Evolutionary conservation across 2,329 filamentous ascomycete genomes (phyloP), one percentile per base, ranked within the genome.

Genomic region (Daldinia sp.): DNA sequence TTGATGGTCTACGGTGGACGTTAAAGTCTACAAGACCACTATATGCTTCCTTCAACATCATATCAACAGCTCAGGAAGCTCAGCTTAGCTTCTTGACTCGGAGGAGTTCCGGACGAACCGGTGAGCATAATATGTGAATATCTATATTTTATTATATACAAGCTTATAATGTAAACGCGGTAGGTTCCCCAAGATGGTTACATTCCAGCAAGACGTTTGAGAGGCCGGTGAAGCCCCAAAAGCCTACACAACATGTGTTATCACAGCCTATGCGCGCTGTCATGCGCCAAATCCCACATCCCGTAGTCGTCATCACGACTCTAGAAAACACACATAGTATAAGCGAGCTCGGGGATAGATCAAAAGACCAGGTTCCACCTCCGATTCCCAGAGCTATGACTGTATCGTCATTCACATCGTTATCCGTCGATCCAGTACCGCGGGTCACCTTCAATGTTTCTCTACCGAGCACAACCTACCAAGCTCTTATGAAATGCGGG

Each of bases 351-450:
- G 55, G 53, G 37, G 42, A 65, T 46, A 15, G 59, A 33, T 12
- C 57, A 63, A 35, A 56, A 57, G 18, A 50, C 10, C 35, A 65
- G 5, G 50, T 68, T 41, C 62, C 70, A 69, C 75, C 35, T 23
- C 77, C 67, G 60, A 73, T 44, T 75, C 83, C 76, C 5, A 81
- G 83, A 35, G 87, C 83, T 54, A 87, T 89, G 83, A 89, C 87
- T 35, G 86, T 88, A 81, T 89, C 87, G 6, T 88, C 86, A 1
- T 84, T 89, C 69, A 87, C 87, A 2, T 88, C 86, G 0, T 78
- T 89, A 28, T 82, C 85, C 15, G 80, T 89, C 18, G 71, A 75
- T n/a, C 86, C 87, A 0, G 81, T 78, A 28, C 86, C 87, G 0
- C 79, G 86, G 10, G 78, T 89, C 6, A 84, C 83, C 0, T 89